phyloP scores from a whole-genome alignment of 108 stramenopile species.

The Phaeodactylum tricornutum region DNA sequence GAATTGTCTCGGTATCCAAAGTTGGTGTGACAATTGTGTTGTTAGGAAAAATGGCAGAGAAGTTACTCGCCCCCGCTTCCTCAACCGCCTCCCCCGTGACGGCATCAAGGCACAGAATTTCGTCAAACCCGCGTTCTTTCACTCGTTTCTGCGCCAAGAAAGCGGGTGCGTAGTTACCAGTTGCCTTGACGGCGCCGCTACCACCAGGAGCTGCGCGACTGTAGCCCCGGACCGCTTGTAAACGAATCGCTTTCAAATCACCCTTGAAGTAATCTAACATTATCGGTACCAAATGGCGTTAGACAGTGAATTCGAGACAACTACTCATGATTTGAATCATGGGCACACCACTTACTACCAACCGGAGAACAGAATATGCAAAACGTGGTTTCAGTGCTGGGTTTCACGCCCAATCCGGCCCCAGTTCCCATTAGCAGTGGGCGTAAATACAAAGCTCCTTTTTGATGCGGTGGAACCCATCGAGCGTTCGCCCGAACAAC shows the following conservation, averaged over 20 bases:
- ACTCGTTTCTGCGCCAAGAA: conserved; percentile 45
- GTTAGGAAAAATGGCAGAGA: conserved; percentile 25
- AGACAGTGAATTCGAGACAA: conserved; percentile 3
- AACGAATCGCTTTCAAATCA: conserved; percentile 38
- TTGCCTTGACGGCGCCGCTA: conserved; percentile 43
- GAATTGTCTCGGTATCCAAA: conserved; percentile 40
- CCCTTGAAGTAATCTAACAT: conserved; percentile 6
- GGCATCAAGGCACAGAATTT: conserved; percentile 39
- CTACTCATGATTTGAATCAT: too few relatives aligned
- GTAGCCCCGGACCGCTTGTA: conserved; percentile 36
- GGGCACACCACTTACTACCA: too few relatives aligned
- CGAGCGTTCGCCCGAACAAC: conserved; percentile 25
- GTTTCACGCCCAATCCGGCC: conserved; percentile 21
- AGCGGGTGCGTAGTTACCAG: conserved; percentile 58
- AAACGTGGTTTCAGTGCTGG: conserved; percentile 16
- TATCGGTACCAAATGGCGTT: too few relatives aligned
- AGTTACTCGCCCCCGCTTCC: conserved; percentile 34
- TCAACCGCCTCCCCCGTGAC: conserved; percentile 17
- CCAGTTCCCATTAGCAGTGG: conserved; percentile 34
- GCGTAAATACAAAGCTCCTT: conserved; percentile 28
- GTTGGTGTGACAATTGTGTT: conserved; percentile 53
- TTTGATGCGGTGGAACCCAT: conserved; percentile 24
- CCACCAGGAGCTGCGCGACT: conserved; percentile 55
- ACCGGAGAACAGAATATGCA: conserved; percentile 37
- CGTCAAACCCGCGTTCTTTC: conserved; percentile 45